Conservation (phyloP, 2,329 filamentous ascomycete genomes). For the Cyphellophora attinorum region DNA sequence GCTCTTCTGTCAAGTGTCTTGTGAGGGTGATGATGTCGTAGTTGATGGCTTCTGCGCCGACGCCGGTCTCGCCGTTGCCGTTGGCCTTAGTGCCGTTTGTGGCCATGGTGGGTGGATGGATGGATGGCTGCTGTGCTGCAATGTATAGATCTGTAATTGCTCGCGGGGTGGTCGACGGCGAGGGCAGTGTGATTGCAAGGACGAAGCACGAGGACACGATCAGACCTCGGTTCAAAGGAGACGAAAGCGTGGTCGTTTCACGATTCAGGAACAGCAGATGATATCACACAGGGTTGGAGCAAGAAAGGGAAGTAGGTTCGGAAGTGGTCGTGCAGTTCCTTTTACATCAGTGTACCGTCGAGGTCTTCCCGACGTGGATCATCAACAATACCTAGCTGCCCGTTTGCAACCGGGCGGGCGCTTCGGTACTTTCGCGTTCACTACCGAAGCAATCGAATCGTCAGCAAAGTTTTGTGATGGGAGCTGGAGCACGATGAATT, state of each 20-base stretch:
- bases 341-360: background rate
- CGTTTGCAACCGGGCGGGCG: too few species aligned
- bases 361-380: background rate
- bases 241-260: background rate
- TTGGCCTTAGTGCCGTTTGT: slow-evolving; percentile 11
- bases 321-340: background rate
- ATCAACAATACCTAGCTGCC: too few species aligned
- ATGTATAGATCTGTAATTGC: too few species aligned
- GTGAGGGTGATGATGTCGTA: slow-evolving; percentile 94
- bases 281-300: background rate
- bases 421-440: too few species aligned
- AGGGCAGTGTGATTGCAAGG: background rate
- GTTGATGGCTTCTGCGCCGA: slow-evolving; percentile 71
- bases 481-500: too few species aligned
- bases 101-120: slow-evolving; percentile 9
- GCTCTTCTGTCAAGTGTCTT: slow-evolving; percentile 91
- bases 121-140: background rate
- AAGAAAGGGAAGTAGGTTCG: background rate
- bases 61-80: slow-evolving; percentile 41
- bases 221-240: background rate
- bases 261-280: background rate
- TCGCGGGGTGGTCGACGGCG: too few species aligned
- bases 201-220: background rate
- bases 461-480: too few species aligned
- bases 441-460: too few species aligned